Conservation (phyloP, 371 early-diverging fungal species). For the Aphelidium insulamus region DNA sequence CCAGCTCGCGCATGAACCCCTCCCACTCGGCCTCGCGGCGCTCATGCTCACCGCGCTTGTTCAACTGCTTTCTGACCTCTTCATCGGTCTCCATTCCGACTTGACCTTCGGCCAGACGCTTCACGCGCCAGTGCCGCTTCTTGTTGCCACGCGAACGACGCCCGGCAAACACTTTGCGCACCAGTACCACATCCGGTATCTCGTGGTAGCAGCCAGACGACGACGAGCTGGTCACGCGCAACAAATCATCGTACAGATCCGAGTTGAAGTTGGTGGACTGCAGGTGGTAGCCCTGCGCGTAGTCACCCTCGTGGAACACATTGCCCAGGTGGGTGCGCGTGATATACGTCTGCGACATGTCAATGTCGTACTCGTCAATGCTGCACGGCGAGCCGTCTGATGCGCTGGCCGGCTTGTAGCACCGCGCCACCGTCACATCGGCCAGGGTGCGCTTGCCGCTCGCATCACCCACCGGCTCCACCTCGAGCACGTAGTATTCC, state of each 20-base stretch:
- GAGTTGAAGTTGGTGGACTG: constrained; percentile 76
- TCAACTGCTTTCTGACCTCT: constrained; percentile 42
- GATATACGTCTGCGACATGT: constrained; percentile 23
- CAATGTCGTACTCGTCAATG: constrained; percentile 14
- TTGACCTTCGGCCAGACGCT: constrained; percentile 62
- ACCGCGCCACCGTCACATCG: constrained; percentile 50
- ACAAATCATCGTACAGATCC: constrained; percentile 53
- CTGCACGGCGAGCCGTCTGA: constrained; percentile 76
- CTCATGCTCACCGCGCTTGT: constrained; percentile 24
- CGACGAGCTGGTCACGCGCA: too few relatives aligned
- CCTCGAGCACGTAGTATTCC: constrained; percentile 86
- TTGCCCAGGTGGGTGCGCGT: constrained; percentile 83
- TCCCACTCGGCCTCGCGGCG: constrained; percentile 32
- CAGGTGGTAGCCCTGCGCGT: constrained; percentile 76
- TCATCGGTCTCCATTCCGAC: constrained; percentile 53
- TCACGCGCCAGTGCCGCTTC: constrained; percentile 74
- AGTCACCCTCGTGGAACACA: constrained; percentile 74
- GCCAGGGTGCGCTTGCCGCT: constrained; percentile 49
- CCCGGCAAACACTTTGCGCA: constrained; percentile 74
- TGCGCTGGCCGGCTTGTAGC: too few relatives aligned
- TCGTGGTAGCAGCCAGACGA: too few relatives aligned
- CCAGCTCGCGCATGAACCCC: constrained; percentile 77
- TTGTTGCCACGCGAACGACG: constrained; percentile 54
- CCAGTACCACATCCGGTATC: constrained; percentile 6
- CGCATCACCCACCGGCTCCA: constrained; percentile 52